Base-by-base conservation (phyloP, 768 basidiomycete species). In the Phaffia tasmanica region DNA sequence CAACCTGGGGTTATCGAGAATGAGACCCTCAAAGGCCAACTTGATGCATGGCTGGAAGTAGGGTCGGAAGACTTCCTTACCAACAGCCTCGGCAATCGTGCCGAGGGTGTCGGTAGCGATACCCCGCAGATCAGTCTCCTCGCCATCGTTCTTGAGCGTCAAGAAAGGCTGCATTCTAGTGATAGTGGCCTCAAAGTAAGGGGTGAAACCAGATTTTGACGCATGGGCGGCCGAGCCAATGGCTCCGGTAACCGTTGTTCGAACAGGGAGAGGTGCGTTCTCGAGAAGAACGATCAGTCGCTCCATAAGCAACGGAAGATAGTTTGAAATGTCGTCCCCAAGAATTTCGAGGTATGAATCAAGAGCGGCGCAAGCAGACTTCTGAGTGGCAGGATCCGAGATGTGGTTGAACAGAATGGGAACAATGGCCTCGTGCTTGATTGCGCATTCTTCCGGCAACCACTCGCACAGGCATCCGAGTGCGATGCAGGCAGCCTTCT, bases 81-180 rank as follows among this genome's bases (percentile, higher is more conserved):
- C 94, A 68, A 98, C 89, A 9, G 94, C 91, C 78, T 98, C 94
- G 18, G 95, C 89, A 72, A 99, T 90, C 0, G 95, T 97, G 62
- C 95, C 95, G 68, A 97, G 86, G n/a, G 95, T 90, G 77, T 98
- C 95, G 85, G 95, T 95, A 15, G 94, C 87, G 74, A 97, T 93
- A 48, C 95, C 94, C 65, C 94, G 89, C 49, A 99, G 83, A 72
- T 97, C 93, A 54, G 82, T 84, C 78, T 95, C 90, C 75, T 95
- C 94, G 56, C 89, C 92, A 71, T 93, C 88, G 32, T 83, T 86
- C 60, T 74, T 70, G 32, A 98, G 84, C 46, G 83, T 79, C 60
- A 98, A 83, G 84, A 94, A 95, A 73, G 87, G 86, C 70, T 88
- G 83, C 71, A 99, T 83, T 67, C 85, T 86, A 71, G 82, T 80